Conservation (phyloP, 176 grass and related monocot species). For the Oryza glumipatula region DNA sequence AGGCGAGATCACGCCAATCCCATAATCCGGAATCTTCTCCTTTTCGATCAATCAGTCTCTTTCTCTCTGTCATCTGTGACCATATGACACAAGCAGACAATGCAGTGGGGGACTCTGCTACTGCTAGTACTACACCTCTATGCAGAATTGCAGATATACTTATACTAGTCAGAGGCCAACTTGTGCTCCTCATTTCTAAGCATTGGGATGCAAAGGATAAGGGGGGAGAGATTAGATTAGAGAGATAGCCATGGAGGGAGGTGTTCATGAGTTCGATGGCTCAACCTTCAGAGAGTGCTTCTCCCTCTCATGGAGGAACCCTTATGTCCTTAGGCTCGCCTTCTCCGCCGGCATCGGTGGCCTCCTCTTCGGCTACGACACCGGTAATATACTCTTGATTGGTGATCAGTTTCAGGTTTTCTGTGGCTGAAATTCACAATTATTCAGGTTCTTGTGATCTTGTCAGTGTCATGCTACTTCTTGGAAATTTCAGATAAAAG, state of each 20-base stretch:
- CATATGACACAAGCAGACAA: constrained; percentile 11
- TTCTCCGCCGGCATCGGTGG: constrained; percentile 91
- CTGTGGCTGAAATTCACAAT: not conserved
- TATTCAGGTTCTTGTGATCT: not conserved
- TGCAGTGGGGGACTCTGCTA: not conserved
- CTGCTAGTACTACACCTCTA: not conserved
- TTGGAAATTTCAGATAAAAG: not conserved
- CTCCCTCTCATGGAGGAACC: constrained; percentile 73
- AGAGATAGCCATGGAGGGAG: constrained; percentile 61
- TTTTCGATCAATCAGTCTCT: not conserved
- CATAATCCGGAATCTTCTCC: constrained; percentile 37
- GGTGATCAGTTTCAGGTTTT: not conserved
- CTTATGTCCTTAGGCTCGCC: constrained; percentile 79
- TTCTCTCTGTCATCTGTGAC: constrained; percentile 6
- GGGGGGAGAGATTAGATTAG: not conserved
- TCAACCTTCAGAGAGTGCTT: constrained; percentile 82
- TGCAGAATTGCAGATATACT: not conserved
- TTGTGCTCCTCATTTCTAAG: not conserved
- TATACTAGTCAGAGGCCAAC: not conserved
- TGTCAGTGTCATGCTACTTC: not conserved
- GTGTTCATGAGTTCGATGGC: constrained; percentile 61
- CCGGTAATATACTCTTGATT: constrained; percentile 46
- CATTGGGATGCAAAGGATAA: constrained; percentile 28
- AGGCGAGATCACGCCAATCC: not conserved
- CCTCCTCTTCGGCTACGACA: constrained; percentile 91